These are phyloP conservation scores for Zea luxurians DNA, from an alignment of 176 grass and related monocot genomes.

Conservation along the genomic window DNA sequence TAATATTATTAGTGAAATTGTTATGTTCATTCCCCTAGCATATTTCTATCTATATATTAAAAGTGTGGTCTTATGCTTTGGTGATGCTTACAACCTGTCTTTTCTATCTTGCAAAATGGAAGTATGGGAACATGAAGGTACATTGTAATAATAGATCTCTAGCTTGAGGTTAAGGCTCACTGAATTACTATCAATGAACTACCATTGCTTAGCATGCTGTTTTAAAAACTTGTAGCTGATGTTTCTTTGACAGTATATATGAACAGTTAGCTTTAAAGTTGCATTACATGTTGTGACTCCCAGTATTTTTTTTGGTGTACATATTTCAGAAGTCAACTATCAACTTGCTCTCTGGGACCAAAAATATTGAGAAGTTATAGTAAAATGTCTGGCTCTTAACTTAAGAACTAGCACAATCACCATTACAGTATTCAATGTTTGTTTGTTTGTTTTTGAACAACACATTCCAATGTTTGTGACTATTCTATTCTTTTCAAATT, in stretches of 20 bases:
- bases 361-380: neutral
- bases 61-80: no score
- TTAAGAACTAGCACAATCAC: constrained; percentile 20
- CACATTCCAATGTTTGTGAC: neutral
- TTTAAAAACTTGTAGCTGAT: neutral
- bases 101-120: no score
- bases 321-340: neutral
- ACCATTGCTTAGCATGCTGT: neutral
- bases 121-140: neutral
- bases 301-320: neutral
- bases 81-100: no score
- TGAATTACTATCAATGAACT: neutral
- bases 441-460: neutral
- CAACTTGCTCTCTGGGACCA: neutral
- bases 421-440: neutral
- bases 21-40: no score
- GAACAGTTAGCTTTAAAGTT: constrained; percentile 16
- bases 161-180: constrained; percentile 14
- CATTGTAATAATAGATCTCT: constrained; percentile 11
- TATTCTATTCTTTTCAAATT: neutral
- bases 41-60: no score
- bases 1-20: no score
- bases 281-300: neutral
- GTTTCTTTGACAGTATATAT: neutral
- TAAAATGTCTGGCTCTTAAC: neutral